Evolutionary conservation across 257 asterid genomes (phyloP).

Genomic region (Echium plantagineum): DNA sequence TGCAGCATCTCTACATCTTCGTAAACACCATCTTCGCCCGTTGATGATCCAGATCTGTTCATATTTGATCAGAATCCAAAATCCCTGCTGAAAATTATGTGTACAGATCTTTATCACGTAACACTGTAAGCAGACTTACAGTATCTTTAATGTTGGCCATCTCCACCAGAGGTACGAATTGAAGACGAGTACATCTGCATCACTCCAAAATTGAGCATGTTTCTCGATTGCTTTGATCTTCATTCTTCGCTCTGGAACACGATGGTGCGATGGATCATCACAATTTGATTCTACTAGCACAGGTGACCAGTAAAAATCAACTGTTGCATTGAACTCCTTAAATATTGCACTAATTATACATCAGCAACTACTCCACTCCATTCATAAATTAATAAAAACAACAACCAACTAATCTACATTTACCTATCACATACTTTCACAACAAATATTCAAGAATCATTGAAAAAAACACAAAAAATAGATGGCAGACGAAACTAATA

Average conservation of each 20-base stretch:
- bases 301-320: constrained; percentile 67
- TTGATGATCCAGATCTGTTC: constrained; percentile 50
- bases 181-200: constrained; percentile 55
- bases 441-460: background rate
- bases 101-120: background rate
- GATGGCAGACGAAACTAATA: too few relatives aligned
- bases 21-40: constrained; percentile 21
- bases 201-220: constrained; percentile 44
- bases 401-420: too few relatives aligned
- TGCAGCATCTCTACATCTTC: constrained; percentile 31
- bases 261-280: constrained; percentile 29
- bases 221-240: constrained; percentile 33
- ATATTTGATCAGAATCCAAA: constrained; percentile 2
- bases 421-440: too few relatives aligned
- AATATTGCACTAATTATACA: background rate
- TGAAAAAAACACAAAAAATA: too few relatives aligned
- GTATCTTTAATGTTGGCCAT: constrained; percentile 20
- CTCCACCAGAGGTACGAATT: constrained; percentile 54
- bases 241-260: constrained; percentile 17
- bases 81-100: background rate
- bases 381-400: background rate
- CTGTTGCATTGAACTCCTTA: constrained; percentile 52
- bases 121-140: constrained; percentile 25
- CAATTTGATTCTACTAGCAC: constrained; percentile 48
- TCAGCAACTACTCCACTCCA: background rate